Percentiles rank a stretch among this genome's conserved stretches.
phyloP scores from a whole-genome alignment of 116 monocot species.

The Zostera marina region DNA sequence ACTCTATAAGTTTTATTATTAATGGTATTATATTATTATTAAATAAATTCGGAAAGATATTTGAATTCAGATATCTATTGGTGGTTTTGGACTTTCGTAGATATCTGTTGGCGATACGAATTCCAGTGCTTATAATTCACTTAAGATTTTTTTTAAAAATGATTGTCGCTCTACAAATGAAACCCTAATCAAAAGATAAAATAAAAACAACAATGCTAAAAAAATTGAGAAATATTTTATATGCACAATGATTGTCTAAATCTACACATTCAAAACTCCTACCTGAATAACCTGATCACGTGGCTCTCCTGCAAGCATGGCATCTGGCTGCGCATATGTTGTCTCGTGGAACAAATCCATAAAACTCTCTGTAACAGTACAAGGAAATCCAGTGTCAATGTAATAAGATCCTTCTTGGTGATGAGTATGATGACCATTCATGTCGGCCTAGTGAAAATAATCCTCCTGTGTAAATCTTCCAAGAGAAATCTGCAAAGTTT shows the following conservation, averaged over 20 bases:
- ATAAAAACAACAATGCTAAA: no score
- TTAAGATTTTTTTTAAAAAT: no score
- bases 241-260: neutral
- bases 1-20: no score
- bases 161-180: no score
- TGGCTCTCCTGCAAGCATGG: constrained; percentile 16
- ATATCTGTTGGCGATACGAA: no score
- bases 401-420: constrained; percentile 73
- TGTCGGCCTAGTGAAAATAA: constrained; percentile 2
- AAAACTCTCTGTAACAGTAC: constrained; percentile 66
- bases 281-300: constrained; percentile 38
- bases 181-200: no score
- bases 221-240: no score
- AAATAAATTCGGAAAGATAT: no score
- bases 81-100: no score
- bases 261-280: no score
- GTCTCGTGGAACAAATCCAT: constrained; percentile 94
- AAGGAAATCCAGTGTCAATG: constrained; percentile 79
- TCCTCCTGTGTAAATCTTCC: neutral
- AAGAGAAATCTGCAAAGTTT: neutral
- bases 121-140: neutral
- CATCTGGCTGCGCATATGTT: constrained; percentile 23
- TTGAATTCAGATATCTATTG: no score
- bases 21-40: no score
- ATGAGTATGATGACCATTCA: constrained; percentile 15